Evolutionary conservation across 352 stramenopile genomes (phyloP), one percentile per base, ranked within the genome.

Genomic region (Pythium brassicae): DNA sequence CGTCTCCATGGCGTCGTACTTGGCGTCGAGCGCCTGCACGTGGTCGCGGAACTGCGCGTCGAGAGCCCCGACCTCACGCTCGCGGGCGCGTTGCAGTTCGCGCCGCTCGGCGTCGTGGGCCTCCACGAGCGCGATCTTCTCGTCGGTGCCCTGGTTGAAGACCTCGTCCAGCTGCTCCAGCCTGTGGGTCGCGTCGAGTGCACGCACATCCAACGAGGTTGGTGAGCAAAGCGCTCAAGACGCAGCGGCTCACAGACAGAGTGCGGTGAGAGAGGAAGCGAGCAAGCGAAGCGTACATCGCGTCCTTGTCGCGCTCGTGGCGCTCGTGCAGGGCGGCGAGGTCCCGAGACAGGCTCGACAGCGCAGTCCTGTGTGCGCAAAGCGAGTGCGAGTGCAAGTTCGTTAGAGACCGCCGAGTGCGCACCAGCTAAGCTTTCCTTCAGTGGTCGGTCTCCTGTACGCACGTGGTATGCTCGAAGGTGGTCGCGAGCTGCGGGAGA

Each of bases 271-370:
- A n/a, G n/a, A n/a, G n/a, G n/a, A n/a, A n/a, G n/a, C n/a, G n/a
- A n/a, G 39, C 19, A 23, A 2, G 3, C 23, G 19, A 17, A 54
- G 32, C 70, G 27, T 65, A 71, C 69, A 89, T 71, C 15, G 73
- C 59, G 26, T 63, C 59, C n/a, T 70, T 66, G 15, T 61, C 56
- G 20, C 23, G 55, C 12, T 76, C 65, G 23, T 89, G 66, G 12
- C 83, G 62, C 11, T 63, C 55, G 34, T 85, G 68, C 11, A 89
- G 62, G 3, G 65, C 66, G 27, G 46, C 53, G 12, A 89, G 82
- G n/a, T 82, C 68, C 0, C 59, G 47, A 4, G 74, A 75, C n/a
- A 89, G 60, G 27, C 50, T 65, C 8, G 54, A 43, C 22, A 89
- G 50, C 14, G 65, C 70, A 14, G 42, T 65, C 23, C 73, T 83